A percentile compares a stretch with the other conserved stretches of the same genome.
Evolutionary conservation across 1,139 yeast species (phyloP).

Genomic region (Zygosaccharomyces sapae): DNA sequence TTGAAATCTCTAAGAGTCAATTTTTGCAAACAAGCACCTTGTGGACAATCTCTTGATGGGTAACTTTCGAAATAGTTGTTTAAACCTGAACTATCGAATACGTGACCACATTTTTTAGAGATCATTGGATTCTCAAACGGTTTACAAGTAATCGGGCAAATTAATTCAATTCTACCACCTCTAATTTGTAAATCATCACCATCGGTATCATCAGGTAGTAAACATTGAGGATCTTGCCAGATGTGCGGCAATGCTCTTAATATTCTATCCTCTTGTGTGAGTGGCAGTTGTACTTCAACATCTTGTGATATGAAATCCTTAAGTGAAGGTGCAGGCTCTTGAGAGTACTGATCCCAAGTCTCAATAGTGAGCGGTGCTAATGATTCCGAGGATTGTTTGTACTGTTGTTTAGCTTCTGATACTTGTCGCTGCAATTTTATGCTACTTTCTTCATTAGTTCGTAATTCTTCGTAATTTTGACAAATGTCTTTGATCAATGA

Average conservation of each 20-base stretch:
- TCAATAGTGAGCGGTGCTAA: slow-evolving; percentile 9
- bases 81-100: slow-evolving; percentile 51
- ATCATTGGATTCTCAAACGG: slow-evolving; percentile 50
- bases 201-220: slow-evolving; percentile 43
- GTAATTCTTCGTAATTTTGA: slow-evolving; percentile 4
- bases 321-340: slow-evolving; percentile 2
- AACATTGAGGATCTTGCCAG: slow-evolving; percentile 29
- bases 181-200: slow-evolving; percentile 48
- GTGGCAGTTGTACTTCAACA: slow-evolving; percentile 2
- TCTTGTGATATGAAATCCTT: slow-evolving; percentile 4
- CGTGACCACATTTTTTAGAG: slow-evolving; percentile 55
- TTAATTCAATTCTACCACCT: slow-evolving; percentile 63
- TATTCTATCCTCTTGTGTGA: slow-evolving; percentile 12
- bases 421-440: slow-evolving; percentile 3
- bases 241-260: slow-evolving; percentile 26
- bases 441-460: slow-evolving; percentile 4
- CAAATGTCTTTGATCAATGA: slow-evolving; percentile 9
- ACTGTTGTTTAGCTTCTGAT: slow-evolving; percentile 12
- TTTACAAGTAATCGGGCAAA: slow-evolving; percentile 60
- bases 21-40: slow-evolving; percentile 31
- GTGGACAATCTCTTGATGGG: slow-evolving; percentile 29
- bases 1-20: slow-evolving; percentile 26
- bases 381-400: slow-evolving; percentile 13
- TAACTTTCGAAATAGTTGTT: slow-evolving; percentile 22
- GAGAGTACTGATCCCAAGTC: slow-evolving; percentile 7